Evolutionary conservation across 2,329 filamentous ascomycete species (phyloP).

Genomic region (Aphanocladium album): DNA sequence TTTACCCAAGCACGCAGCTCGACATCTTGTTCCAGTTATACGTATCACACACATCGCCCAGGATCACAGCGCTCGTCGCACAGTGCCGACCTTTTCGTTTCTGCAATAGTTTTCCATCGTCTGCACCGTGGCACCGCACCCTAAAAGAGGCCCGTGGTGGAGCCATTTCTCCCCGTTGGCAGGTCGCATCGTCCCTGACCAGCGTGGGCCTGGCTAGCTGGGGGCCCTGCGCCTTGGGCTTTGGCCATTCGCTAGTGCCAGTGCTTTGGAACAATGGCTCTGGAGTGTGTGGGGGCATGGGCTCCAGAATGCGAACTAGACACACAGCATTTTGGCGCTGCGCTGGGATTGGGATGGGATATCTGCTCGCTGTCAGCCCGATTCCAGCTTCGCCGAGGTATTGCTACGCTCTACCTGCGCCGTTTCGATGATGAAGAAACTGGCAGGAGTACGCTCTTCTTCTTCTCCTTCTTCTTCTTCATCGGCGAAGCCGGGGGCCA

Average conservation of each 20-base stretch:
- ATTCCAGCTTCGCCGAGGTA: neutral
- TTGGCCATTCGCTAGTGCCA: neutral
- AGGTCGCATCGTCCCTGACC: constrained; percentile 2
- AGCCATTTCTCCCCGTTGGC: neutral
- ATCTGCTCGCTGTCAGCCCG: neutral
- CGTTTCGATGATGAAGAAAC: neutral
- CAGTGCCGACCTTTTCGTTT: neutral
- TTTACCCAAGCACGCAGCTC: neutral
- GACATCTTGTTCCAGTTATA: neutral
- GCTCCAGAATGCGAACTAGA: neutral
- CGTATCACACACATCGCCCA: neutral
- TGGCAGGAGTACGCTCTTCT: neutral
- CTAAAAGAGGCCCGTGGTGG: constrained; percentile 7
- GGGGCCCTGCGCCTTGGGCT: neutral
- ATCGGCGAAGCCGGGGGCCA: neutral
- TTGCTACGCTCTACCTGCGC: neutral
- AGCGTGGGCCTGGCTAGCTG: neutral
- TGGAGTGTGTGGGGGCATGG: neutral
- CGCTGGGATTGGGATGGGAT: neutral
- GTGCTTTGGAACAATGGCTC: neutral
- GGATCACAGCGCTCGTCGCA: neutral
- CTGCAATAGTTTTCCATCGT: neutral
- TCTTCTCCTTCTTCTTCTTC: neutral
- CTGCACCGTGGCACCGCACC: neutral
- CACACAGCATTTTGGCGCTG: neutral